These are phyloP conservation scores for Colletotrichum truncatum DNA, from an alignment of 2,329 filamentous ascomycete species.

Conservation along the genomic window DNA sequence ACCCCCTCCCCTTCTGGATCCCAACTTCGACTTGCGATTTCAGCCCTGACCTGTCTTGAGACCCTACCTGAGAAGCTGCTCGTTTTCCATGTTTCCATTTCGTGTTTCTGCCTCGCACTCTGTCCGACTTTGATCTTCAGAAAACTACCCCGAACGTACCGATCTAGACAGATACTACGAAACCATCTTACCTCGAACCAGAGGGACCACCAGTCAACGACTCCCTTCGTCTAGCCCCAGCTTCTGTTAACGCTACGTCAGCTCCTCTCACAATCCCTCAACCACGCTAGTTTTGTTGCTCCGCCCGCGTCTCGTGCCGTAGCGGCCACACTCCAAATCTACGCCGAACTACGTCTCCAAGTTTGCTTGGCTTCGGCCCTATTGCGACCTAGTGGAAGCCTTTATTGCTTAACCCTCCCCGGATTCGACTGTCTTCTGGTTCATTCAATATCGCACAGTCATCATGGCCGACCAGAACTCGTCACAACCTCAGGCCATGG, in stretches of 20 bases:
- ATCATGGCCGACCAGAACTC: constrained; percentile 29
- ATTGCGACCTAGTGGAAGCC: constrained; percentile 9
- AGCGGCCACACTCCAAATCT: constrained; percentile 7
- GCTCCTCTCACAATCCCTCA: constrained; percentile 7
- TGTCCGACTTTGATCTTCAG: background rate
- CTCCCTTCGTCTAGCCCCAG: background rate
- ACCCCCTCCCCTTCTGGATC: background rate
- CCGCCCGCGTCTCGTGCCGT: constrained; percentile 5
- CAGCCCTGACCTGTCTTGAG: background rate
- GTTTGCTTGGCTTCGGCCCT: constrained; percentile 25
- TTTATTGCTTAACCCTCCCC: constrained; percentile 4
- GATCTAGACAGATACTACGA: background rate
- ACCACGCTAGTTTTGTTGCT: constrained; percentile 16
- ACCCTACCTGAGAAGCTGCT: constrained; percentile 13
- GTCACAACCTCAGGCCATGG: constrained; percentile 27
- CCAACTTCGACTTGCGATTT: background rate
- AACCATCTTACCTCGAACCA: background rate
- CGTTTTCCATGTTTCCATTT: background rate
- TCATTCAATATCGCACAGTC: background rate
- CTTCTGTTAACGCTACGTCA: constrained; percentile 28
- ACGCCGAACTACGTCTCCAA: constrained; percentile 12
- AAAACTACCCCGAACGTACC: background rate
- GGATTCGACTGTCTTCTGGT: constrained; percentile 3
- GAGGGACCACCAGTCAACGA: constrained; percentile 4
- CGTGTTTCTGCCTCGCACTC: background rate